These are phyloP conservation scores for Staphylotrichum longicolle DNA, from an alignment of 495 filamentous ascomycete genomes.

Conservation along the genomic window DNA sequence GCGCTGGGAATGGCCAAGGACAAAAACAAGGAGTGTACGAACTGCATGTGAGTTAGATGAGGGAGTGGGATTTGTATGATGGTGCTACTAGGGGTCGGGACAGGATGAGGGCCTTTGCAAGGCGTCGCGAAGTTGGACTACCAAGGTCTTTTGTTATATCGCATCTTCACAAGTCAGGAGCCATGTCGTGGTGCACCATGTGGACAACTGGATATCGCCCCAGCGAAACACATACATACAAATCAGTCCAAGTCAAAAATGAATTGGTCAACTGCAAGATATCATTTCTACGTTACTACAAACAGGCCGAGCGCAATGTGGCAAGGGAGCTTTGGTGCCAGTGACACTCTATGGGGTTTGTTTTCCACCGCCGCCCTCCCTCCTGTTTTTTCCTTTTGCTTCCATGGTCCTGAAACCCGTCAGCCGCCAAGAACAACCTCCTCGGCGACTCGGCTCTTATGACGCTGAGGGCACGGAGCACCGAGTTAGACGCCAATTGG, in stretches of 20 bases:
- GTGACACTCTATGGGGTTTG: constrained; percentile 20
- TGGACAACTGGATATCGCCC: no score
- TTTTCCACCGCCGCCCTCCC: constrained; percentile 23
- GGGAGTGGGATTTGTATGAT: no score
- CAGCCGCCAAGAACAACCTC: constrained; percentile 19
- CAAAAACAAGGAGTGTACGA: no score
- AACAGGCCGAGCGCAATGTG: constrained; percentile 27
- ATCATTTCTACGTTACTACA: constrained; percentile 35
- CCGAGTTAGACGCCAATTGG: constrained; percentile 39
- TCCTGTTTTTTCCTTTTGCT: constrained; percentile 13
- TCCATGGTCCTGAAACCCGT: constrained; percentile 16
- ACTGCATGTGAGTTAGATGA: no score
- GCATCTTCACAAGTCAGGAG: no score
- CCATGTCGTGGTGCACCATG: no score
- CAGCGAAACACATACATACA: neutral
- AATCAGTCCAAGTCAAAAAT: neutral
- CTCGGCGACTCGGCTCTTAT: constrained; percentile 20
- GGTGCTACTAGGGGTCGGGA: no score
- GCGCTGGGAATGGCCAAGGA: no score
- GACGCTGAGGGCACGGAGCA: constrained; percentile 38
- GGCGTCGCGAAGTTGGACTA: no score
- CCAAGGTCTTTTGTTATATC: no score
- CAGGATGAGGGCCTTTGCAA: no score
- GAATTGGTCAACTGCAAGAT: constrained; percentile 20
- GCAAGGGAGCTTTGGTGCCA: constrained; percentile 25